phyloP scores from a whole-genome alignment of 225 moss, liverwort and hornwort species.

The Pseudisothecium myosuroides region DNA sequence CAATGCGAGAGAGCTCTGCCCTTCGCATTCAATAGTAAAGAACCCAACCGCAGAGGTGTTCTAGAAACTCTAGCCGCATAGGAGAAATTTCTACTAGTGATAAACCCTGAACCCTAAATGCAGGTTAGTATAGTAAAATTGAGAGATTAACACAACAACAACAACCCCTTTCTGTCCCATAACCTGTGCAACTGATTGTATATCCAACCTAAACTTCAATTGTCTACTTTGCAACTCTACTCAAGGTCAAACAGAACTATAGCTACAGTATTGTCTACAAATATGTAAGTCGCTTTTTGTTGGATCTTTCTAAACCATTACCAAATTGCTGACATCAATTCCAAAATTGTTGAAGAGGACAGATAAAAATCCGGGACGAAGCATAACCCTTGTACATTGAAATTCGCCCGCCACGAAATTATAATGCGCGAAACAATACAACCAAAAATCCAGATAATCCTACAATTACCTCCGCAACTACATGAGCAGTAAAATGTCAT shows the following conservation, averaged over 20 bases:
- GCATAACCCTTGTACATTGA: not conserved
- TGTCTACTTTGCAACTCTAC: not conserved
- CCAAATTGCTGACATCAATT: not conserved
- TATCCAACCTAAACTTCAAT: not conserved
- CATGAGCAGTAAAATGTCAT: not conserved
- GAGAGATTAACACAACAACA: not conserved
- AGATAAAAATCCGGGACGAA: not conserved
- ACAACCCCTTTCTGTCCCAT: not conserved
- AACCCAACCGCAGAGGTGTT: not conserved
- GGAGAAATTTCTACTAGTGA: not conserved
- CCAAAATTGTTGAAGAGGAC: not conserved
- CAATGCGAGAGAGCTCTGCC: not conserved
- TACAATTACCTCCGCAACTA: not conserved
- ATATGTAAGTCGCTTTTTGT: not conserved
- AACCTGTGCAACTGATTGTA: not conserved
- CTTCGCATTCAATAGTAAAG: not conserved
- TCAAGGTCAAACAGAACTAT: not conserved
- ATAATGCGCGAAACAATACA: not conserved
- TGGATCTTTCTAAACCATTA: not conserved
- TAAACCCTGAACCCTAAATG: conserved; percentile 10
- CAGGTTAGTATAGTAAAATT: not conserved
- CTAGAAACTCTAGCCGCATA: not conserved
- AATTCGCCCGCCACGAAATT: not conserved
- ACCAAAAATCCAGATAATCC: not conserved
- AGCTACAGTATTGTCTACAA: not conserved